A percentile compares a stretch with the other conserved stretches of the same genome.
phyloP scores from a whole-genome alignment of 306 rosid species.

The Calophaca sinica region DNA sequence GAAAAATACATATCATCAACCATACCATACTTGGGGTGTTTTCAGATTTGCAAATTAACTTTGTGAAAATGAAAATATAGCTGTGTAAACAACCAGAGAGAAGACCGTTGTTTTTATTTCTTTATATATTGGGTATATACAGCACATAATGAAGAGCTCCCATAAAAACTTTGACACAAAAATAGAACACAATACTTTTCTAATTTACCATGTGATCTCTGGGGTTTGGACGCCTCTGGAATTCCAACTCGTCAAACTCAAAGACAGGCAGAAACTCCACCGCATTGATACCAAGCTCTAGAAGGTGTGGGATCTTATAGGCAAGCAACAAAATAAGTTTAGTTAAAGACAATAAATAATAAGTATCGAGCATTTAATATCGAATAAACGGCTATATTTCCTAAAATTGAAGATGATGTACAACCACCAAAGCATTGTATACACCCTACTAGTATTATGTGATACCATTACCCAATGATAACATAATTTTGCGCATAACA shows the following conservation, averaged over 20 bases:
- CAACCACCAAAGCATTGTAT: no score
- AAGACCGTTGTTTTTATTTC: conserved; percentile 10
- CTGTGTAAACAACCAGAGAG: conserved; percentile 10
- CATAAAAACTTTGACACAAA: conserved; percentile 19
- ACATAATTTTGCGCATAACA: background rate
- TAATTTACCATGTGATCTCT: conserved; percentile 94
- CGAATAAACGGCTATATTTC: conserved; percentile 15
- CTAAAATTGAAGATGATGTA: conserved; percentile 7
- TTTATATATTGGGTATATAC: conserved; percentile 14
- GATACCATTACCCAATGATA: background rate
- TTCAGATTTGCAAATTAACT: conserved; percentile 21
- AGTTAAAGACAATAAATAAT: conserved; percentile 6
- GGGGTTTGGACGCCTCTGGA: conserved; percentile 85
- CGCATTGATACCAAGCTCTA: conserved; percentile 94
- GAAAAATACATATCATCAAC: background rate
- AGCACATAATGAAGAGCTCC: conserved; percentile 34
- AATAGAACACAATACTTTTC: conserved; percentile 27
- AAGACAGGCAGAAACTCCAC: conserved; percentile 89
- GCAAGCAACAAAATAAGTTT: conserved; percentile 39
- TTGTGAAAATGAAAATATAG: conserved; percentile 20
- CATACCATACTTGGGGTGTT: conserved; percentile 2
- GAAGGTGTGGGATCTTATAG: conserved; percentile 91
- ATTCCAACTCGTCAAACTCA: conserved; percentile 94
- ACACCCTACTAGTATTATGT: no score
- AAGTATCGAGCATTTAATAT: conserved; percentile 36